These are phyloP conservation scores for Melastoma candidum DNA, from an alignment of 441 rosid genomes.

Conservation along the genomic window DNA sequence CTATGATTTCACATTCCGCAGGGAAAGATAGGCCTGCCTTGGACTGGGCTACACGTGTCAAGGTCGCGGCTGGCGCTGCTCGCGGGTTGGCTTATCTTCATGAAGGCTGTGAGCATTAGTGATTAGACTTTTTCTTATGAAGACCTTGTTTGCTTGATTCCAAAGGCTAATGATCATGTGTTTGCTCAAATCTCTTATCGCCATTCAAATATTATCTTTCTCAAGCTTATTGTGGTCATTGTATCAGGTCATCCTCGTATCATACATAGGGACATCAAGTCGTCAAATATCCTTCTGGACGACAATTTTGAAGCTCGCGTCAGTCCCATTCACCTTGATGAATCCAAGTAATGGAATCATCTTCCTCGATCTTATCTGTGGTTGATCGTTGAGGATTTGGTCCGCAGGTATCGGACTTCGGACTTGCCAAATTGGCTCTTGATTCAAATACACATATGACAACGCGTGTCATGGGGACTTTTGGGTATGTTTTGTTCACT, in stretches of 20 bases:
- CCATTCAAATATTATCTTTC: conserved; percentile 3
- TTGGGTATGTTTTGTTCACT: conserved; percentile 47
- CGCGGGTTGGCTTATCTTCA: conserved; percentile 95
- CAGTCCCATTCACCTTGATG: conserved; percentile 10
- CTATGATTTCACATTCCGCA: conserved; percentile 20
- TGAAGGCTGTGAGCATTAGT: conserved; percentile 73
- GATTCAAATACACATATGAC: conserved; percentile 81
- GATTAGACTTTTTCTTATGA: conserved; percentile 7
- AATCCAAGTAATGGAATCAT: background rate
- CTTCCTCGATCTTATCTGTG: background rate
- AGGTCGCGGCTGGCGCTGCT: conserved; percentile 85
- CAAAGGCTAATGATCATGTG: too few species aligned
- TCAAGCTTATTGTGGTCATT: conserved; percentile 6
- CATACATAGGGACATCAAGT: conserved; percentile 94
- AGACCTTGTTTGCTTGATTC: background rate
- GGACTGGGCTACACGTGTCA: conserved; percentile 71
- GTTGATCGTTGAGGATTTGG: conserved; percentile 9
- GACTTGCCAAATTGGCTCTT: conserved; percentile 88
- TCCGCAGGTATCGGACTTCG: conserved; percentile 92
- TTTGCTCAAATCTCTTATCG: too few species aligned
- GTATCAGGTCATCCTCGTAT: conserved; percentile 79
- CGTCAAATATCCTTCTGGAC: conserved; percentile 89
- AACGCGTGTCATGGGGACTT: conserved; percentile 98
- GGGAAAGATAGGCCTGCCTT: conserved; percentile 51
- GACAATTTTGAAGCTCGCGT: conserved; percentile 79